Evolutionary conservation across 176 grass and related monocot genomes (phyloP).

Genomic region (Ensete glaucum): DNA sequence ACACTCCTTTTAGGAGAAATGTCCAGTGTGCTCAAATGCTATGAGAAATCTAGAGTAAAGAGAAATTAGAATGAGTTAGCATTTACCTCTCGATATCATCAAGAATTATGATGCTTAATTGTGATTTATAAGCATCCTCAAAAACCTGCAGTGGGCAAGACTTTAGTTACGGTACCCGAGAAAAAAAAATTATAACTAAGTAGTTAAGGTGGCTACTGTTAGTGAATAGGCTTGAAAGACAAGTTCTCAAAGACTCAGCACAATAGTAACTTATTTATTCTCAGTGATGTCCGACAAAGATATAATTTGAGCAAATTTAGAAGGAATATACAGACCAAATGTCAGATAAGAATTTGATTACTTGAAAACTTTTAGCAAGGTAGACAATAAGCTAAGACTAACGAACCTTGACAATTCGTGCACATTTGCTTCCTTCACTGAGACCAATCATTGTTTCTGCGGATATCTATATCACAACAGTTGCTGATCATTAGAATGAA

Average conservation of each 20-base stretch:
- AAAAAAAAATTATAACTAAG: background rate
- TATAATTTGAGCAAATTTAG: background rate
- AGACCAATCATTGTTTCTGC: slow-evolving; percentile 97
- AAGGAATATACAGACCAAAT: background rate
- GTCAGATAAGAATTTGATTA: background rate
- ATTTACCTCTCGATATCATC: slow-evolving; percentile 76
- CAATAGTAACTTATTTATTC: background rate
- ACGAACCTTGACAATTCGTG: slow-evolving; percentile 86
- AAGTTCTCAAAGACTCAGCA: background rate
- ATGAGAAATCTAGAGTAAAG: background rate
- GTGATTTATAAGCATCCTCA: slow-evolving; percentile 98
- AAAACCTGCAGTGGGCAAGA: slow-evolving; percentile 51
- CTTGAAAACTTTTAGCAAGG: background rate
- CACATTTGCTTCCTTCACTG: slow-evolving; percentile 83
- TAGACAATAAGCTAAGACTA: background rate
- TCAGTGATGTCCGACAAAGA: background rate
- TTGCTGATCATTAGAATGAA: background rate
- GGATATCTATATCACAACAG: slow-evolving; percentile 42
- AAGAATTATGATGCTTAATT: slow-evolving; percentile 95
- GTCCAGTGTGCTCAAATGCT: background rate
- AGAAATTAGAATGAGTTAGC: background rate
- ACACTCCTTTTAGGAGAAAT: too few species aligned
- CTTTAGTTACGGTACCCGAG: background rate
- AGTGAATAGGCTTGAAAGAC: background rate
- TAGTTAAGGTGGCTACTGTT: background rate